Conservation (phyloP, 2,329 filamentous ascomycete species). For the Geosmithia morbida region DNA sequence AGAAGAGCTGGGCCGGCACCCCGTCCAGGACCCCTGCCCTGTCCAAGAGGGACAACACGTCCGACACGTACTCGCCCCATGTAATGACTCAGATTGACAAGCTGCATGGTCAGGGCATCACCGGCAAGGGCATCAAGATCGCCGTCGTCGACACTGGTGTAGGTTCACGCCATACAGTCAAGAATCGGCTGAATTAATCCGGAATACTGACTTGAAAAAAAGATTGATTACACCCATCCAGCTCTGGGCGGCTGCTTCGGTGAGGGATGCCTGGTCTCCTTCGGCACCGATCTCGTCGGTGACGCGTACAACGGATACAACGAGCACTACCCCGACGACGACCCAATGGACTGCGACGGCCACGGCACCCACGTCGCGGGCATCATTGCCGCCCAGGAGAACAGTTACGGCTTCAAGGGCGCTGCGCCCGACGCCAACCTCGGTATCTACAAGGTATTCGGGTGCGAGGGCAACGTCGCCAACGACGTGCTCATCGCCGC, state of each 20-base stretch:
- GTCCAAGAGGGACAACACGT: constrained; percentile 7
- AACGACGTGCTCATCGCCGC: constrained; percentile 45
- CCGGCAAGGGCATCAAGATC: constrained; percentile 36
- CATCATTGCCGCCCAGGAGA: constrained; percentile 43
- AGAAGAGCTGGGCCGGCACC: constrained; percentile 27
- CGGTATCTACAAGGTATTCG: constrained; percentile 42
- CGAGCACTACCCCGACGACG: constrained; percentile 26
- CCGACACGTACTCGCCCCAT: constrained; percentile 31
- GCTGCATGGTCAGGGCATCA: constrained; percentile 30
- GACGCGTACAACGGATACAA: constrained; percentile 30
- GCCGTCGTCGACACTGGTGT: constrained; percentile 39
- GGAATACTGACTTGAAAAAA: not conserved
- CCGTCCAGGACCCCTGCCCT: constrained; percentile 7
- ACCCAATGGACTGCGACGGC: constrained; percentile 40
- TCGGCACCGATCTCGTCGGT: constrained; percentile 43
- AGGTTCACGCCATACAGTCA: constrained; percentile 11
- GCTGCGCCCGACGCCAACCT: constrained; percentile 41
- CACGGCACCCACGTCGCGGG: constrained; percentile 50
- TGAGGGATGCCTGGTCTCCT: constrained; percentile 38
- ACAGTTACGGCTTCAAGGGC: constrained; percentile 39
- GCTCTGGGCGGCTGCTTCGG: constrained; percentile 52
- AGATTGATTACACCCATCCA: constrained; percentile 48
- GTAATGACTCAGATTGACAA: constrained; percentile 42
- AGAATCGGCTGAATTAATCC: fast-evolving
- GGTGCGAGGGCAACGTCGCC: constrained; percentile 32